Percentiles rank a stretch among this genome's conserved stretches.
These are phyloP conservation scores for Cyberlindnera subsufficiens DNA, from an alignment of 805 yeast species.

Conservation along the genomic window DNA sequence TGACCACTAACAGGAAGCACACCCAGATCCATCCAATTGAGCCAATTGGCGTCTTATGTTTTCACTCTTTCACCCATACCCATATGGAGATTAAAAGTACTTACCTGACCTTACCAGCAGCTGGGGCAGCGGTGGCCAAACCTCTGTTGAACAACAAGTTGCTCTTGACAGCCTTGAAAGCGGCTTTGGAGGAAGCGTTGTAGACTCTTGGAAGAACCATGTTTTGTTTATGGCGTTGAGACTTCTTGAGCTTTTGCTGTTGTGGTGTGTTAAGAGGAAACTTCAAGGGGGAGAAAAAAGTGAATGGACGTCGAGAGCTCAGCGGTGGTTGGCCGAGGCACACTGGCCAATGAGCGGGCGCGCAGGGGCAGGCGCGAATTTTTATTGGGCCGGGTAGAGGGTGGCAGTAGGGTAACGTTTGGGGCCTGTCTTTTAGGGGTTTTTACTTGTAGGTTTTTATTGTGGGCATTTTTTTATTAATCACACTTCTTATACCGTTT, in stretches of 20 bases:
- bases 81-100: conserved; percentile 28
- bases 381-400: conserved; percentile 2
- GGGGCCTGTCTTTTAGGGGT: too few species aligned
- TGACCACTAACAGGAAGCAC: too few species aligned
- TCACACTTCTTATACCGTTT: too few species aligned
- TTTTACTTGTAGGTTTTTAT: too few species aligned
- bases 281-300: neutral
- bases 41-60: too few species aligned
- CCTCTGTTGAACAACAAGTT: conserved; percentile 68
- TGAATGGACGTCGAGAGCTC: neutral
- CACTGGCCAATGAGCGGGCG: conserved; percentile 8
- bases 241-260: neutral
- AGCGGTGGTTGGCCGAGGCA: neutral
- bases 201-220: conserved; percentile 54
- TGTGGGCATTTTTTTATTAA: too few species aligned
- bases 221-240: conserved; percentile 1
- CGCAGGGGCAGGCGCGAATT: neutral
- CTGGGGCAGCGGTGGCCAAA: conserved; percentile 73
- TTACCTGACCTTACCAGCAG: conserved; percentile 83
- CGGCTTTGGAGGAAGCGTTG: conserved; percentile 71
- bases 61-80: neutral
- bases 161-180: conserved; percentile 85
- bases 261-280: neutral
- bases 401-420: neutral
- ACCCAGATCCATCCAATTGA: too few species aligned